These are phyloP conservation scores for Calonectria henricotiae DNA, from an alignment of 2,329 filamentous ascomycete species.

Conservation along the genomic window DNA sequence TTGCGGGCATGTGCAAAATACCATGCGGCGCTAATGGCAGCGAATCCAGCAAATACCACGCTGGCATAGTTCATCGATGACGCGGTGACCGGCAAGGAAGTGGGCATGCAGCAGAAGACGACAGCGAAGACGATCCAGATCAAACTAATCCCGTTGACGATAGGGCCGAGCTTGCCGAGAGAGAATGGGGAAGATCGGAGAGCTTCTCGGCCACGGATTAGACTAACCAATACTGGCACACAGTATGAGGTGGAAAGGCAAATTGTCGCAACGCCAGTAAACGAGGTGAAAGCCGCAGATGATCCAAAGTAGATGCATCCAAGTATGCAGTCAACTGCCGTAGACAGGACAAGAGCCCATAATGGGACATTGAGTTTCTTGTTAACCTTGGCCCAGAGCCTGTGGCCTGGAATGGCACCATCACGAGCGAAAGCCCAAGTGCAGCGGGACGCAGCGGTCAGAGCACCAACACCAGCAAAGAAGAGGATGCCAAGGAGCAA, in stretches of 20 bases:
- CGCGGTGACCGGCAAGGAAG: constrained; percentile 71
- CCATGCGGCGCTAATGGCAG: constrained; percentile 72
- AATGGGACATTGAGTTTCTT: constrained; percentile 78
- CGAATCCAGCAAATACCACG: constrained; percentile 77
- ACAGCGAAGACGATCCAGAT: constrained; percentile 81
- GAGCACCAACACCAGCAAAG: constrained; percentile 81
- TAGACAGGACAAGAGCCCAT: constrained; percentile 78
- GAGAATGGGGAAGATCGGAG: constrained; percentile 77
- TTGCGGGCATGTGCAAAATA: constrained; percentile 76
- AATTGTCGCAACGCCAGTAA: constrained; percentile 86
- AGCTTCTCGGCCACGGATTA: constrained; percentile 76
- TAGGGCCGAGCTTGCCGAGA: constrained; percentile 77
- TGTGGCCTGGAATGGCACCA: constrained; percentile 80
- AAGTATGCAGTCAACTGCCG: constrained; percentile 78
- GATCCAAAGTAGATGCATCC: constrained; percentile 86
- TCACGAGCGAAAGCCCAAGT: constrained; percentile 84
- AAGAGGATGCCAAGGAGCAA: constrained; percentile 83
- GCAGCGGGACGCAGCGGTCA: constrained; percentile 82
- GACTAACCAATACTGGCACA: constrained; percentile 80
- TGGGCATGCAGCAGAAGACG: constrained; percentile 83
- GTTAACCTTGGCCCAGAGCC: constrained; percentile 77
- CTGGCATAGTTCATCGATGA: constrained; percentile 77
- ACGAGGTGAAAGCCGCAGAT: constrained; percentile 82
- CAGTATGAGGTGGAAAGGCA: constrained; percentile 83
- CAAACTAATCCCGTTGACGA: constrained; percentile 78